phyloP scores from a whole-genome alignment of 2,329 filamentous ascomycete genomes.

The Didymella keratinophila region DNA sequence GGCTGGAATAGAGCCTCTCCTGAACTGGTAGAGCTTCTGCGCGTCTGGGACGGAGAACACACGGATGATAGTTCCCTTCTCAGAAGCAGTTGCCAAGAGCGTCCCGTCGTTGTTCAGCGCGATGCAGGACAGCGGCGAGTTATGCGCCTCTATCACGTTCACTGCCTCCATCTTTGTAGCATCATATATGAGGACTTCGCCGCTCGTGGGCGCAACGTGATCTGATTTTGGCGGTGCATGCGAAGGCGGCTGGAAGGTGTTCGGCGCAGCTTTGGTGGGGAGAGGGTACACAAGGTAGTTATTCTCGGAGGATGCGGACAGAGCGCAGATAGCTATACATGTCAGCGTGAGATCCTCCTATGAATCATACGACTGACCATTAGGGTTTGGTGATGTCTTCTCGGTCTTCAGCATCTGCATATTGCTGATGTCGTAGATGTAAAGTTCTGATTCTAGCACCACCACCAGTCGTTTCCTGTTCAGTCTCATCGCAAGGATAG shows the following conservation, averaged over 20 bases:
- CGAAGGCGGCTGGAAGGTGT: constrained; percentile 67
- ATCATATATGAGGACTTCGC: constrained; percentile 93
- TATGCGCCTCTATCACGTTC: constrained; percentile 94
- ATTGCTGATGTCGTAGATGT: constrained; percentile 98
- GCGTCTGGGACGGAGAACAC: constrained; percentile 92
- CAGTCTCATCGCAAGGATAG: constrained; percentile 89
- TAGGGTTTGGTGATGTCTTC: constrained; percentile 90
- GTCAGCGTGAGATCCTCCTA: constrained; percentile 24
- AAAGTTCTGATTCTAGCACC: constrained; percentile 93
- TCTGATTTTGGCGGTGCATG: constrained; percentile 82
- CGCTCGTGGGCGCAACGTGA: constrained; percentile 83
- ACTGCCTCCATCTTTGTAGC: constrained; percentile 87
- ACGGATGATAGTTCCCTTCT: constrained; percentile 96
- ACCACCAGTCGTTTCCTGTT: constrained; percentile 95
- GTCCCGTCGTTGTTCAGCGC: constrained; percentile 93
- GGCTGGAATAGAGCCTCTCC: constrained; percentile 92
- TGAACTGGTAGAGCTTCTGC: constrained; percentile 94
- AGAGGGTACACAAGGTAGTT: constrained; percentile 95
- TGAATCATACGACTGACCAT: constrained; percentile 56
- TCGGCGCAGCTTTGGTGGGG: constrained; percentile 67
- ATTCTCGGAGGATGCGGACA: constrained; percentile 93
- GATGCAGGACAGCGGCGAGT: constrained; percentile 88
- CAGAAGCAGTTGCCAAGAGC: constrained; percentile 89
- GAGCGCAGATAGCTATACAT: constrained; percentile 77
- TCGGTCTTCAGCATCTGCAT: constrained; percentile 96